Base-by-base conservation (phyloP, 768 basidiomycete genomes). In the Pulveroboletus ravenelii region DNA sequence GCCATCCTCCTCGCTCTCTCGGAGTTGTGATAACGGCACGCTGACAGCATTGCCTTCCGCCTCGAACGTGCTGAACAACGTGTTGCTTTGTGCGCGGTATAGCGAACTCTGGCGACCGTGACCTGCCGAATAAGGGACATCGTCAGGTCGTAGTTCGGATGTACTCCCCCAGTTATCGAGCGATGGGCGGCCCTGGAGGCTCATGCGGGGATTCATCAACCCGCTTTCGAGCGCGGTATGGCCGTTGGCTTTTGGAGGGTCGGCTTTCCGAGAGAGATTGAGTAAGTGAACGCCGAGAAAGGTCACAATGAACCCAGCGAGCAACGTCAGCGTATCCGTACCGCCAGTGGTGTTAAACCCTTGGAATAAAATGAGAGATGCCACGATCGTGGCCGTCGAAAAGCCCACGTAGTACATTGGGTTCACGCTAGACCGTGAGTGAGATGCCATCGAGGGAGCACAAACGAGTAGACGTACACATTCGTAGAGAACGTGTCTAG, bases 371-470 rank as follows among this genome's bases (percentile, higher is more conserved):
- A 99, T 95, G 52, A 96, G 79, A 53, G 93, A 96, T 0, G 96
- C 93, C 38, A 96, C 76, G 63, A 95, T 87, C 41, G 94, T 97
- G 5, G 87, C 86, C 2, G 89, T 89, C 15, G 92, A 91, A 74
- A 99, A 99, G 67, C 90, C 87, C 68, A 97, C 95, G 63, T 93
- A 97, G 72, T 98, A 98, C 76, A 96, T 87, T 0, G 94, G 95
- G 67, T 98, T 98, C 45, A 98, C 94, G 43, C 93, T 95, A 57
- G 47, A 38, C 9, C 2, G 30, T 39, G 20, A 9, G 18, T 51
- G 35, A 48, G 51, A 29, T 25, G 45, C 15, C 13, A 41, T 51
- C 18, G 6, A 27, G 41, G 1, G 5, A 42, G 13, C 15, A 31
- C 12, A 45, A 44, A 10, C 25, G 13, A 14, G 40, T 1, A 23